Evolutionary conservation across 2,329 filamentous ascomycete species (phyloP).

Genomic region (Nannizzia gypsea): DNA sequence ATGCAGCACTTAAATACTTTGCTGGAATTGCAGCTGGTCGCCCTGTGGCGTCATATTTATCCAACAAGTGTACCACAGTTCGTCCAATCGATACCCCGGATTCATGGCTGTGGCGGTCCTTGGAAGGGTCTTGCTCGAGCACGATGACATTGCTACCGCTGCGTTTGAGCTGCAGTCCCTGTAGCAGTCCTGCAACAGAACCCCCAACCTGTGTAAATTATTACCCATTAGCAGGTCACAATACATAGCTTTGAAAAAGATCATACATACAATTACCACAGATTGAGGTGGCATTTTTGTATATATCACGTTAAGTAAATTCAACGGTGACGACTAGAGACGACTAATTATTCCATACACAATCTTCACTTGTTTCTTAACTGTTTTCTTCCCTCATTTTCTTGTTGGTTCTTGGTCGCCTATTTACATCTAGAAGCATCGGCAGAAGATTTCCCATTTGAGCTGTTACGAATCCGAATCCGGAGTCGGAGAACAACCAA

Average conservation of each 20-base stretch:
- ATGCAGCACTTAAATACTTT: neutral
- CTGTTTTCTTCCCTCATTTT: neutral
- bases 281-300: neutral
- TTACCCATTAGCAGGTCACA: too few relatives aligned
- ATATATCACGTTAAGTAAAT: too few relatives aligned
- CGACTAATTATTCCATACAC: neutral
- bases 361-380: neutral
- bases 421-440: neutral
- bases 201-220: neutral
- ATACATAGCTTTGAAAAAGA: neutral
- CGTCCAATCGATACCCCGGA: neutral
- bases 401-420: neutral
- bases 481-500: neutral
- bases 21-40: neutral
- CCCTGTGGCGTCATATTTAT: neutral
- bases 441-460: neutral
- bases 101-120: neutral
- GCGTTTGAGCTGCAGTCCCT: neutral
- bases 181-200: neutral
- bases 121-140: neutral
- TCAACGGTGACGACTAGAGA: too few relatives aligned
- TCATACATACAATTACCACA: neutral
- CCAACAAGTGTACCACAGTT: neutral
- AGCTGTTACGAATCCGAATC: neutral
- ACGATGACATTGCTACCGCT: neutral